phyloP scores from a whole-genome alignment of 345 rosid species.

The Pistacia integerrima region DNA sequence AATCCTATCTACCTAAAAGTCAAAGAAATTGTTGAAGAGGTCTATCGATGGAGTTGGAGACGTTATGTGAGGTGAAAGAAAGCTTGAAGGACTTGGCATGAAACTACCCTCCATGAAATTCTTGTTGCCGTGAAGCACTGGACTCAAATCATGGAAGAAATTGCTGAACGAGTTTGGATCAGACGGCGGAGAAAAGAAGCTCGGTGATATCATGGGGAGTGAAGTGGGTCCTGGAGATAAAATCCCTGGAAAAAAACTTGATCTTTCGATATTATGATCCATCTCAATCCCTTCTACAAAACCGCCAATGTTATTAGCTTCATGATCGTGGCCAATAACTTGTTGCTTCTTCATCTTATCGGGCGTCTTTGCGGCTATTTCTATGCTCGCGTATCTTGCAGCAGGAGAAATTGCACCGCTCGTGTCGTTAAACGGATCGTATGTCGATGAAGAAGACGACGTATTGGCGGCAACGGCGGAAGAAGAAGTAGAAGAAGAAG shows the following conservation, averaged over 20 bases:
- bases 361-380: slow-evolving; percentile 47
- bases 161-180: slow-evolving; percentile 45
- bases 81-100: slow-evolving; percentile 62
- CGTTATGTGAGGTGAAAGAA: slow-evolving; percentile 38
- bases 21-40: slow-evolving; percentile 69
- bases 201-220: slow-evolving; percentile 61
- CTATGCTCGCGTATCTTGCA: slow-evolving; percentile 68
- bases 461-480: neutral
- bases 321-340: neutral
- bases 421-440: slow-evolving; percentile 21
- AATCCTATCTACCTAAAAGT: slow-evolving; percentile 24
- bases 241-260: slow-evolving; percentile 57
- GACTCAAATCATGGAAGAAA: slow-evolving; percentile 65
- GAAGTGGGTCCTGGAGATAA: slow-evolving; percentile 77
- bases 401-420: slow-evolving; percentile 72
- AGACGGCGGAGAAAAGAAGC: slow-evolving; percentile 60
- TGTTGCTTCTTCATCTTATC: slow-evolving; percentile 24
- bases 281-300: slow-evolving; percentile 40
- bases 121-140: slow-evolving; percentile 45
- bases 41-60: slow-evolving; percentile 57
- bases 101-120: slow-evolving; percentile 52
- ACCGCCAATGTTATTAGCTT: neutral
- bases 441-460: slow-evolving; percentile 6
- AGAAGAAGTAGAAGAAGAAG: slow-evolving; percentile 34
- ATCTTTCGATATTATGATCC: slow-evolving; percentile 39